Percentiles rank a stretch among this genome's conserved stretches.
Conservation (phyloP, 495 filamentous ascomycete species). For the Bathelium albidoporum region DNA sequence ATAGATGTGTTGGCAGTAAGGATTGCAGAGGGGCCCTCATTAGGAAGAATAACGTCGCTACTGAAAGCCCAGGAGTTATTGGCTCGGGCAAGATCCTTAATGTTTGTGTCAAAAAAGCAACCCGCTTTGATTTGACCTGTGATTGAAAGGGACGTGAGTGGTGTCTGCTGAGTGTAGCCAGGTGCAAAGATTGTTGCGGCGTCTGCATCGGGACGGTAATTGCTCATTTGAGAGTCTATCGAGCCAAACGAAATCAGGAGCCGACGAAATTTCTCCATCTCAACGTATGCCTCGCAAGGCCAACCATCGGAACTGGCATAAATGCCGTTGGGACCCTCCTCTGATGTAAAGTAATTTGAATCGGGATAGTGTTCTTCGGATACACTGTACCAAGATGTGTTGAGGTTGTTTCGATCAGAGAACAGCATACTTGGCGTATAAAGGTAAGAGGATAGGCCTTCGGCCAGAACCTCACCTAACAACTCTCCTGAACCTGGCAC, state of each 20-base stretch:
- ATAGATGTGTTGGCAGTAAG: conserved; percentile 27
- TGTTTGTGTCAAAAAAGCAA: conserved; percentile 41
- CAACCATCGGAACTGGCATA: conserved; percentile 52
- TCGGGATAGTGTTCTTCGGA: conserved; percentile 36
- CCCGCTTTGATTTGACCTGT: conserved; percentile 37
- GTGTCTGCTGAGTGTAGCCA: conserved; percentile 25
- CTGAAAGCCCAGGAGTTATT: conserved; percentile 53
- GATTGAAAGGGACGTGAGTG: conserved; percentile 21
- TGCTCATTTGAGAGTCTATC: conserved; percentile 46
- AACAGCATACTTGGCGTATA: conserved; percentile 43
- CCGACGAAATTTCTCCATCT: conserved; percentile 40
- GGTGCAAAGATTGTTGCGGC: conserved; percentile 35
- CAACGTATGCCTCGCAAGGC: conserved; percentile 48
- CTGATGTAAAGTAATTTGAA: conserved; percentile 42
- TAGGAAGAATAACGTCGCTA: conserved; percentile 20
- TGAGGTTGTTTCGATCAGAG: conserved; percentile 44
- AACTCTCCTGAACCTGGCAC: conserved; percentile 32
- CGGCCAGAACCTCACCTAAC: conserved; percentile 25
- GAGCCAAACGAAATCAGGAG: conserved; percentile 45
- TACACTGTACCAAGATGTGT: conserved; percentile 48
- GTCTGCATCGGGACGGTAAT: conserved; percentile 40
- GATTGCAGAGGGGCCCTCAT: conserved; percentile 22
- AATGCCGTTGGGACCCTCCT: conserved; percentile 26
- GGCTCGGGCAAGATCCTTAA: conserved; percentile 29
- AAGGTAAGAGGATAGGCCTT: conserved; percentile 38